Evolutionary conservation across 1,139 yeast species (phyloP).

Genomic region (Ogataea hybrid): DNA sequence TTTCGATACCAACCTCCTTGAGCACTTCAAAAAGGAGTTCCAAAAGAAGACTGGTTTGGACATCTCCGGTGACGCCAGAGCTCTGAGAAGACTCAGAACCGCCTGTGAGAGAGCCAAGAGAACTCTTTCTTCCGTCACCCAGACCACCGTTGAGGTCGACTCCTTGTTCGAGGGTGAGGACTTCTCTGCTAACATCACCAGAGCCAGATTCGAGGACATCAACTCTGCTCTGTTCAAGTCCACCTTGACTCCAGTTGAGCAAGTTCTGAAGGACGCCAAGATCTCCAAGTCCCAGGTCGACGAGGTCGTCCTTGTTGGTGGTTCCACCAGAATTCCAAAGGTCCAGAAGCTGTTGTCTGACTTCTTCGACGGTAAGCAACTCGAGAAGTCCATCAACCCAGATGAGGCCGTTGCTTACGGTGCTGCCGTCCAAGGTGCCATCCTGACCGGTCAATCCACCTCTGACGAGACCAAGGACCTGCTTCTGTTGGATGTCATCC

Average conservation of each 20-base stretch:
- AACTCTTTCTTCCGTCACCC: conserved; percentile 82
- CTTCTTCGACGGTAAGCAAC: conserved; percentile 88
- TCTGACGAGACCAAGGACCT: conserved; percentile 97
- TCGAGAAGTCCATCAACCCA: conserved; percentile 96
- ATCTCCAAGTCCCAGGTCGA: conserved; percentile 75
- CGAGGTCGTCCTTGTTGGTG: conserved; percentile 89
- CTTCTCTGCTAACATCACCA: conserved; percentile 77
- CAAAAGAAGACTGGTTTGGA: conserved; percentile 96
- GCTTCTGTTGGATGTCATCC: conserved; percentile 96
- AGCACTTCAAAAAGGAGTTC: conserved; percentile 93
- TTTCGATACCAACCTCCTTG: conserved; percentile 95
- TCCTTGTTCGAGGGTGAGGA: conserved; percentile 79
- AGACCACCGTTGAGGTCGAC: conserved; percentile 84
- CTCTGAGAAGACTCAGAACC: conserved; percentile 89
- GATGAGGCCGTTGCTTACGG: conserved; percentile 99
- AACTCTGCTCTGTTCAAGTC: conserved; percentile 84
- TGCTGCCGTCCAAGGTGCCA: conserved; percentile 99
- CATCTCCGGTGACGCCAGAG: conserved; percentile 89
- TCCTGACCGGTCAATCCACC: conserved; percentile 91
- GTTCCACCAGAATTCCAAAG: conserved; percentile 94
- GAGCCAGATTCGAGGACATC: conserved; percentile 90
- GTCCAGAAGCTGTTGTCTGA: conserved; percentile 83
- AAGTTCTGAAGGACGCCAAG: conserved; percentile 80
- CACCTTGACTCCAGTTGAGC: conserved; percentile 82
- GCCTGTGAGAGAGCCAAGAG: conserved; percentile 94